These are phyloP conservation scores for Dryadomyces sulphureus DNA, from an alignment of 2,329 filamentous ascomycete species.

Conservation along the genomic window DNA sequence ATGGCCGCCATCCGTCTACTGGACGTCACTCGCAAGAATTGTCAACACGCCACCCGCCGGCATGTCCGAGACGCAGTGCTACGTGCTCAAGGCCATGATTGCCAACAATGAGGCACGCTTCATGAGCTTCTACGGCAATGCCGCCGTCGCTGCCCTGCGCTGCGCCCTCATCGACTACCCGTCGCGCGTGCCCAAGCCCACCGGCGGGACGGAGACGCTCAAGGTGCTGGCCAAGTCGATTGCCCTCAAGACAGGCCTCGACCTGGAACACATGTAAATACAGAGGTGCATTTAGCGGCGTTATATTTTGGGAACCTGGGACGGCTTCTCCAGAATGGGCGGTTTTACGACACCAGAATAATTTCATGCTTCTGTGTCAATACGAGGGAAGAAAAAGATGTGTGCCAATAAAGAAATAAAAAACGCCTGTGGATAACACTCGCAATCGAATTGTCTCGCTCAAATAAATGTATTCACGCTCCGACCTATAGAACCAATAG, in stretches of 20 bases:
- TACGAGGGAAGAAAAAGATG: neutral
- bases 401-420: neutral
- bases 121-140: slow-evolving; percentile 65
- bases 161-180: slow-evolving; percentile 65
- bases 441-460: slow-evolving; percentile 7
- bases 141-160: slow-evolving; percentile 55
- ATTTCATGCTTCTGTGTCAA: neutral
- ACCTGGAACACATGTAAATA: slow-evolving; percentile 16
- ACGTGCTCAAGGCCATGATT: slow-evolving; percentile 57
- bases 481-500: slow-evolving; percentile 52
- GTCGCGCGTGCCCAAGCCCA: slow-evolving; percentile 29
- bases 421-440: no score
- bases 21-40: slow-evolving; percentile 62
- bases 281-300: neutral
- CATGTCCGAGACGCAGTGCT: slow-evolving; percentile 58
- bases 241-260: slow-evolving; percentile 32
- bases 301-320: no score
- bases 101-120: slow-evolving; percentile 62
- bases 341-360: neutral
- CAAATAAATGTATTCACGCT: slow-evolving; percentile 4
- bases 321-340: neutral
- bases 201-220: slow-evolving; percentile 34
- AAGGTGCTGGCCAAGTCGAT: slow-evolving; percentile 37
- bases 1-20: slow-evolving; percentile 68
- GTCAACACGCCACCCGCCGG: slow-evolving; percentile 56